Evolutionary conservation across 495 filamentous ascomycete species (phyloP), one percentile per base, ranked within the genome.

Genomic region (Neohortaea acidophila): DNA sequence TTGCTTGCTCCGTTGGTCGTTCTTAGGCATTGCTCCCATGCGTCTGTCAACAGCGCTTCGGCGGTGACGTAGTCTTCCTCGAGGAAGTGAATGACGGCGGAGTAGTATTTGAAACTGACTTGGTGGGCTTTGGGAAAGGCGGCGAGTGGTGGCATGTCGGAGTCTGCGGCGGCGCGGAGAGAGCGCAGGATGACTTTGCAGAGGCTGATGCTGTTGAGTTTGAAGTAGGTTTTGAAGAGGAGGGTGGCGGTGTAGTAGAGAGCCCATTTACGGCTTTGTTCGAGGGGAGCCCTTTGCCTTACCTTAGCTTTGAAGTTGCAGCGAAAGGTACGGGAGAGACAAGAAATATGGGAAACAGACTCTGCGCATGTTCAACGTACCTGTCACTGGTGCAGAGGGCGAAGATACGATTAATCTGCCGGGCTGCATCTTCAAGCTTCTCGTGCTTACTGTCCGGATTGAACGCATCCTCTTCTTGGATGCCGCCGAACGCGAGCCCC

Each of bases 211-310:
- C 78, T 77, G 58, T 89, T 92, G 36, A 97, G 65, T 67, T 82
- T 91, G 70, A 96, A 97, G 54, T 96, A 93, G 4, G 84, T 94
- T 59, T 94, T 96, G 70, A 97, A 96, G 7, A 94, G 62, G 1
- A 96, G 70, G 50, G 92, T 94, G 42, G 81, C 81, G 26, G 78
- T 84, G 56, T 86, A 79, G 61, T 96, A 97, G 28, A 87, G 74
- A 0, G 82, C 91, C 91, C 91, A 96, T 69, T 96, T 97, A 5
- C 91, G 72, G 0, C 87, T 94, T 30, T 89, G 79, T 53, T 87
- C 79, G 18, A 93, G 62, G 5, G 83, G 72, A 13, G 84, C 79
- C 43, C 87, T 94, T n/a, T n/a, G 40, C 28, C 37, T 63, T 24
- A 50, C 49, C 36, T 36, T 32, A 44, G 25, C 36, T 14, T 17